Conservation (phyloP, 2,329 filamentous ascomycete species). For the Stagonosporopsis rhizophila region DNA sequence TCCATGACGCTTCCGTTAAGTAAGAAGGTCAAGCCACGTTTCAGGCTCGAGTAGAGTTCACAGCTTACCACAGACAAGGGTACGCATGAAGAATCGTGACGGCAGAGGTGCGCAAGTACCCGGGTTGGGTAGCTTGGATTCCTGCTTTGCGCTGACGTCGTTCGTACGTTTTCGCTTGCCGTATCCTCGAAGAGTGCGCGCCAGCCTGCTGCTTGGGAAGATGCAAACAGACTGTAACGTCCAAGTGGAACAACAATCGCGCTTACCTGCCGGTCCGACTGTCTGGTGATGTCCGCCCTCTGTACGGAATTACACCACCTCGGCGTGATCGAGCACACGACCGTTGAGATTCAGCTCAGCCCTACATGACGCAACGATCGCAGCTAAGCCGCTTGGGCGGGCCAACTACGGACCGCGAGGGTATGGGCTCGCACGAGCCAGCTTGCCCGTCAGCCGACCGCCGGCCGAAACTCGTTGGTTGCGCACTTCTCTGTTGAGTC, state of each 20-base stretch:
- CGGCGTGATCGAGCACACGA: constrained; percentile 8
- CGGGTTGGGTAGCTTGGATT: background rate
- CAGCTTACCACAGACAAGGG: background rate
- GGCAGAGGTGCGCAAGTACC: background rate
- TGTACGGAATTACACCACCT: background rate
- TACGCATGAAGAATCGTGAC: constrained; percentile 4
- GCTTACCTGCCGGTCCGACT: too few species aligned
- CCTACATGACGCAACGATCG: constrained; percentile 18
- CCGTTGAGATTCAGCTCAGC: constrained; percentile 18
- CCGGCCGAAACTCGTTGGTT: background rate
- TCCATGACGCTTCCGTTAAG: constrained; percentile 2
- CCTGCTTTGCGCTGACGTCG: constrained; percentile 11
- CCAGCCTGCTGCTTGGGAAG: background rate
- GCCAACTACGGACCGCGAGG: background rate
- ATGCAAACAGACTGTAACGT: background rate
- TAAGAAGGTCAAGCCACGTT: constrained; percentile 3
- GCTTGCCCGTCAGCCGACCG: background rate
- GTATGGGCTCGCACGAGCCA: too few species aligned
- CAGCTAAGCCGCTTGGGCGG: background rate
- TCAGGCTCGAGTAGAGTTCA: constrained; percentile 5
- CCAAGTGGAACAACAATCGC: background rate
- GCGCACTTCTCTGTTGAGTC: background rate
- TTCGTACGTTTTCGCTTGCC: background rate
- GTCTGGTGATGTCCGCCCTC: constrained; percentile 3
- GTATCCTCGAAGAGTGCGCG: background rate